Base-by-base conservation (phyloP, 2,329 filamentous ascomycete species). In the Phoma herbarum region DNA sequence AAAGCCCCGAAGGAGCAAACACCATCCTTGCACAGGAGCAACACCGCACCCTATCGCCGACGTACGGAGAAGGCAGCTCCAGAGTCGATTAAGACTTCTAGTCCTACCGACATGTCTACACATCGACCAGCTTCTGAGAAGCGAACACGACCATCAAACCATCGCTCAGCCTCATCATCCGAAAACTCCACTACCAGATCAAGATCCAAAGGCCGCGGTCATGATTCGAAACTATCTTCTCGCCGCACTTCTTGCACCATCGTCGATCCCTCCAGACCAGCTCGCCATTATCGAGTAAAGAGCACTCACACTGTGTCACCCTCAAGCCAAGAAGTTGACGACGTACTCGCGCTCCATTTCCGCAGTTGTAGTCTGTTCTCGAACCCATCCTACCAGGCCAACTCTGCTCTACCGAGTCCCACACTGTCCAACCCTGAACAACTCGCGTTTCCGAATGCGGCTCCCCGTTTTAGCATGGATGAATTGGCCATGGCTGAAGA, bases 291-390 rank as follows among this genome's bases (percentile, higher is more conserved):
- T 61, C 64, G 75, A 35, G 72, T 76, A 31, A 71, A 70, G 35
- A 77, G 72, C 52, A 72, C 70, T 4, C 69, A 75, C 44, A 66
- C 70, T 16, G 60, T 64, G 11, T 67, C 67, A 11, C 57, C 63
- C 41, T 57, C 56, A 29, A 70, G 63, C 52, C 71, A 70, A 52
- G 75, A 78, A 46, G 68, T 78, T 42, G 76, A 78, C 60, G 75
- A 77, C 51, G 75, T 76, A 14, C 69, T 77, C 1, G 76, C 76
- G 12, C 67, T 78, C 29, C 76, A 78, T 61, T 76, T 75, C 51
- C 74, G 76, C 62, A 75, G 72, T 52, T 77, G 73, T 59, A 74
- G 66, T 55, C 62, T 78, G 41, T 76, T 76, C 52, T 65, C 69
- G 7, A 73, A 72, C 43, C 65, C 71, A 23, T 67, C 68, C n/a